A percentile compares a stretch with the other conserved stretches of the same genome.
Conservation (phyloP, 495 filamentous ascomycete genomes). For the Entonaema liquescens region DNA sequence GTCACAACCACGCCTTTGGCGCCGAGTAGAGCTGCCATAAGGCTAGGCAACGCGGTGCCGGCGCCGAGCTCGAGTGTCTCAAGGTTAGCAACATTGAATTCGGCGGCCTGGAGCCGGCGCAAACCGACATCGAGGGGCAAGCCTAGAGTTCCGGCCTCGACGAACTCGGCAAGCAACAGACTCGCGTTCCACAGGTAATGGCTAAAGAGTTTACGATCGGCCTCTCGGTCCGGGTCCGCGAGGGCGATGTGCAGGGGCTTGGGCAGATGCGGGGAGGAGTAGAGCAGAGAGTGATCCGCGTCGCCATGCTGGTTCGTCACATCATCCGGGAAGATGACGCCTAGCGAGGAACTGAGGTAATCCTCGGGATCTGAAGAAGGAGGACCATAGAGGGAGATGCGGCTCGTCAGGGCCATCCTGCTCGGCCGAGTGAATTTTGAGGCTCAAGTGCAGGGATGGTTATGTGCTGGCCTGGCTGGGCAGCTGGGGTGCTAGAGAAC, state of each 20-base stretch:
- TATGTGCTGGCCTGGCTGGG: not conserved
- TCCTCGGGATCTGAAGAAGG: slow-evolving; percentile 65
- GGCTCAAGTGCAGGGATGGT: slow-evolving; percentile 17
- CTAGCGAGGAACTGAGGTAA: slow-evolving; percentile 68
- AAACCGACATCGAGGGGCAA: slow-evolving; percentile 20
- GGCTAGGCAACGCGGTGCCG: slow-evolving; percentile 78
- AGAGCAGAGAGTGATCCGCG: slow-evolving; percentile 69
- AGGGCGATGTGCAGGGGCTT: slow-evolving; percentile 57
- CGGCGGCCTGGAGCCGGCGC: slow-evolving; percentile 1
- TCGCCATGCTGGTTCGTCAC: slow-evolving; percentile 78
- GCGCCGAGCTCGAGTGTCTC: slow-evolving; percentile 61
- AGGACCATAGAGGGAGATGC: slow-evolving; percentile 51
- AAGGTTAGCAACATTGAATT: slow-evolving; percentile 51
- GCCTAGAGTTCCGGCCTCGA: slow-evolving; percentile 60
- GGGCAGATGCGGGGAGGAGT: slow-evolving; percentile 66
- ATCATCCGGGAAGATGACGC: slow-evolving; percentile 80
- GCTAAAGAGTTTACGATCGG: slow-evolving; percentile 72
- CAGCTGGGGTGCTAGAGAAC: slow-evolving; percentile 6
- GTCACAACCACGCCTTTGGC: slow-evolving; percentile 71
- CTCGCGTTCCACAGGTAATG: slow-evolving; percentile 91
- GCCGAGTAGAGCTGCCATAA: slow-evolving; percentile 70
- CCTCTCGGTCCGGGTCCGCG: slow-evolving; percentile 64
- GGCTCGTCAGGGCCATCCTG: slow-evolving; percentile 52
- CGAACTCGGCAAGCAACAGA: slow-evolving; percentile 72
- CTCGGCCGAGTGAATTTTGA: slow-evolving; percentile 8